Conservation (phyloP, 2,329 filamentous ascomycete genomes). For the Drechslera avenae region DNA sequence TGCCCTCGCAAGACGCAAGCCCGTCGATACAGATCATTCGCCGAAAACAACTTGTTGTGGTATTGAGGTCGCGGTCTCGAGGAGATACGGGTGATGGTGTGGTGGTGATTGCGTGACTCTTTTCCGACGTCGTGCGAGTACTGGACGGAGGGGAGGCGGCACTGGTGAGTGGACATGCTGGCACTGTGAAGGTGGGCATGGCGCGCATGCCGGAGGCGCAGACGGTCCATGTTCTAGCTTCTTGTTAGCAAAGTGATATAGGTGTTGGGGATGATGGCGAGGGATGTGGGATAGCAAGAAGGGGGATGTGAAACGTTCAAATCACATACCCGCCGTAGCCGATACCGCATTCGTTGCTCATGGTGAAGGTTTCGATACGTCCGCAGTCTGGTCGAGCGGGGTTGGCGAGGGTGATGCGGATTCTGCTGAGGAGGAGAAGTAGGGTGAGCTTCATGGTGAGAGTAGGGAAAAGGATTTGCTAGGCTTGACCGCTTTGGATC, state of each 20-base stretch:
- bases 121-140: too few species aligned
- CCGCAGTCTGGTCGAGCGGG: neutral
- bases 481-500: too few species aligned
- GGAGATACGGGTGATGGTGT: too few species aligned
- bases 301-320: too few species aligned
- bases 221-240: neutral
- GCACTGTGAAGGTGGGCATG: neutral
- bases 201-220: neutral
- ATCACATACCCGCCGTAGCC: neutral
- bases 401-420: neutral
- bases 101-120: neutral
- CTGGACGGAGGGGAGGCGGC: neutral
- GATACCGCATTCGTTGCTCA: neutral
- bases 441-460: too few species aligned
- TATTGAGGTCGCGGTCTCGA: too few species aligned
- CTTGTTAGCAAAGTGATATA: neutral
- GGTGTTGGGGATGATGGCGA: too few species aligned
- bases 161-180: neutral
- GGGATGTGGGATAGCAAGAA: too few species aligned
- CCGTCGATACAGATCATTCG: too few species aligned
- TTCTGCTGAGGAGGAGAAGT: neutral
- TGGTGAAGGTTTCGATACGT: neutral
- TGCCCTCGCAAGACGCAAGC: too few species aligned
- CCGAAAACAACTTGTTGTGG: too few species aligned
- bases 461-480: too few species aligned